Evolutionary conservation across 2,329 filamentous ascomycete genomes (phyloP).

Genomic region (Trichophyton benhamiae): DNA sequence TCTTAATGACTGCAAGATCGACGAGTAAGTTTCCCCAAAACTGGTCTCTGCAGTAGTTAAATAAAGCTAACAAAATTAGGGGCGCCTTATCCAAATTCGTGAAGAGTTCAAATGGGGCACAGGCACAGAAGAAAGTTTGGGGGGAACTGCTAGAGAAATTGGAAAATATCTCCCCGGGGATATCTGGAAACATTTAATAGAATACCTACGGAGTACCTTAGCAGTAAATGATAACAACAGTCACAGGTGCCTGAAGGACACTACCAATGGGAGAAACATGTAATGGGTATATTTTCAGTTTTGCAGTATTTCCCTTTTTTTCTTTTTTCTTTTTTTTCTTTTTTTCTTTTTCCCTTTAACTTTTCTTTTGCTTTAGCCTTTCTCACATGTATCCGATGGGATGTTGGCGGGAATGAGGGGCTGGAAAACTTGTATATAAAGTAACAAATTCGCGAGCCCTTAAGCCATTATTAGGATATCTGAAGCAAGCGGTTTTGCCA

Average conservation of each 20-base stretch:
- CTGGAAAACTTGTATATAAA: background rate
- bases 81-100: background rate
- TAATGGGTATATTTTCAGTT: background rate
- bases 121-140: constrained; percentile 4
- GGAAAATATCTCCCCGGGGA: background rate
- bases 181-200: background rate
- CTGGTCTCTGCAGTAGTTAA: background rate
- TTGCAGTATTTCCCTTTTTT: no score
- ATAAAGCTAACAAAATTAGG: background rate
- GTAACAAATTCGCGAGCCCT: no score
- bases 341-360: no score
- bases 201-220: background rate
- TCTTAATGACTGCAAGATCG: constrained; percentile 15
- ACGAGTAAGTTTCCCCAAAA: background rate
- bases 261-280: background rate
- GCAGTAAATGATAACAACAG: background rate
- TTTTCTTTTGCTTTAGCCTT: no score
- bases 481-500: background rate
- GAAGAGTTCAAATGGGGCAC: background rate
- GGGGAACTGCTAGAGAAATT: constrained; percentile 1
- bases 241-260: background rate
- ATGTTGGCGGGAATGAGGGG: background rate
- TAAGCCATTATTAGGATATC: no score
- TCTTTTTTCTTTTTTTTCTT: background rate
- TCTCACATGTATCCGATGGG: background rate